Conservation (phyloP, 179 eudicot species). For the Pouteria campechiana region DNA sequence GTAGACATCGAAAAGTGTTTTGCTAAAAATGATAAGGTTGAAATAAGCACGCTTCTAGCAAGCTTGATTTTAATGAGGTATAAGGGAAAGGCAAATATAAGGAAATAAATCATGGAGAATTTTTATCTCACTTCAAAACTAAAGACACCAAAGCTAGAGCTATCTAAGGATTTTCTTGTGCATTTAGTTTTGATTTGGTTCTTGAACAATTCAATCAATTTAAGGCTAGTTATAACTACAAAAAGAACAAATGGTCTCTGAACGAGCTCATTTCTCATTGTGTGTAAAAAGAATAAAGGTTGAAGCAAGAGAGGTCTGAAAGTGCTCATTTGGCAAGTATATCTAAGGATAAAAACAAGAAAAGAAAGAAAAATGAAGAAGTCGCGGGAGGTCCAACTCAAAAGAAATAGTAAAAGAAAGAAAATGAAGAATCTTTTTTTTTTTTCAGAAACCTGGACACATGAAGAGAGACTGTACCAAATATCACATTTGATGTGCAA, state of each 20-base stretch:
- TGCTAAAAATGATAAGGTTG: no score
- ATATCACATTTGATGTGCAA: no score
- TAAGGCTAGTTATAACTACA: not conserved
- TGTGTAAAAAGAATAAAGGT: constrained; percentile 5
- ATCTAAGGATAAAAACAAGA: not conserved
- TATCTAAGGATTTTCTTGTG: constrained; percentile 3
- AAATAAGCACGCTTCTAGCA: no score
- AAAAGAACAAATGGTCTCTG: constrained; percentile 3
- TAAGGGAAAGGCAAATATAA: constrained; percentile 3
- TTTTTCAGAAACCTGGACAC: no score
- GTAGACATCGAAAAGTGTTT: no score
- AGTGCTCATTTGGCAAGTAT: constrained; percentile 4
- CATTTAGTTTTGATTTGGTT: constrained; percentile 5
- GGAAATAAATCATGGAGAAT: constrained; percentile 6
- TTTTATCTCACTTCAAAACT: not conserved
- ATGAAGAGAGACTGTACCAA: no score
- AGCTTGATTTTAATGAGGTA: no score
- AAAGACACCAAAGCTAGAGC: not conserved
- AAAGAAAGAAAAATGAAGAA: not conserved
- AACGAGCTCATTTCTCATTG: constrained; percentile 9
- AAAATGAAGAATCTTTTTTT: no score
- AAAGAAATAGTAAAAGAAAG: no score
- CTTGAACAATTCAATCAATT: constrained; percentile 6
- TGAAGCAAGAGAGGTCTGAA: constrained; percentile 4
- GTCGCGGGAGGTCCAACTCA: no score